These are phyloP conservation scores for Sugiyamaella valdiviana DNA, from an alignment of 805 yeast genomes.

Conservation along the genomic window DNA sequence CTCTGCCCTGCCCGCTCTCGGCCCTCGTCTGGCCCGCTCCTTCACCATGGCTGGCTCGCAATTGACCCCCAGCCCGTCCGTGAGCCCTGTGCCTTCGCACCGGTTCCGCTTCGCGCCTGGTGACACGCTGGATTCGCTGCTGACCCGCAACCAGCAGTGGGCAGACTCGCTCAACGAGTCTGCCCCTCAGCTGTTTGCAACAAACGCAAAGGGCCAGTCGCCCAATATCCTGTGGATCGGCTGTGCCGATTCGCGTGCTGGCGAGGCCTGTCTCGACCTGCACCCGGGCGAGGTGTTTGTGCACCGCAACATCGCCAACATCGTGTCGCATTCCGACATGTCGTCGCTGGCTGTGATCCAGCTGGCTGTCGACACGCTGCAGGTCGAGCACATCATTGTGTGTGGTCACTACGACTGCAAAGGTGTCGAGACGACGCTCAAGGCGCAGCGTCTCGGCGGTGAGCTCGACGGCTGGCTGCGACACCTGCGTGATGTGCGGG, in stretches of 20 bases:
- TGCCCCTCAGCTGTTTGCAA: conserved; percentile 53
- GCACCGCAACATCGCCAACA: conserved; percentile 82
- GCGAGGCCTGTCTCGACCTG: conserved; percentile 70
- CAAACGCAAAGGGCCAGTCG: conserved; percentile 75
- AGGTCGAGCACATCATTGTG: conserved; percentile 72
- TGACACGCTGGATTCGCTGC: conserved; percentile 20
- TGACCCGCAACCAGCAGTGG: conserved; percentile 41
- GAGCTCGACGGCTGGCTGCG: conserved; percentile 66
- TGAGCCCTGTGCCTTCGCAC: no score
- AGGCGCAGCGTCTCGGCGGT: conserved; percentile 58
- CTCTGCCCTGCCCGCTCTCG: no score
- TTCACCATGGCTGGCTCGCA: no score
- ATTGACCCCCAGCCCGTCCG: no score
- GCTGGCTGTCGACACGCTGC: conserved; percentile 78
- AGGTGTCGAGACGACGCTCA: conserved; percentile 76
- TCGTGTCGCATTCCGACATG: conserved; percentile 60
- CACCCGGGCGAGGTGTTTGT: conserved; percentile 89
- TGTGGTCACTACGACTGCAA: conserved; percentile 97
- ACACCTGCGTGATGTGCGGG: conserved; percentile 61
- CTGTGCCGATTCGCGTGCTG: conserved; percentile 86
- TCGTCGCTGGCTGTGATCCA: conserved; percentile 74
- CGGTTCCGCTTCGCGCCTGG: neutral
- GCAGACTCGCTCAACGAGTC: conserved; percentile 39
- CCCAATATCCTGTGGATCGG: conserved; percentile 95
- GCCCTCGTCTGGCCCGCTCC: no score